Conservation (phyloP, 208 protist genomes). For the Wallacemonas sp. region DNA sequence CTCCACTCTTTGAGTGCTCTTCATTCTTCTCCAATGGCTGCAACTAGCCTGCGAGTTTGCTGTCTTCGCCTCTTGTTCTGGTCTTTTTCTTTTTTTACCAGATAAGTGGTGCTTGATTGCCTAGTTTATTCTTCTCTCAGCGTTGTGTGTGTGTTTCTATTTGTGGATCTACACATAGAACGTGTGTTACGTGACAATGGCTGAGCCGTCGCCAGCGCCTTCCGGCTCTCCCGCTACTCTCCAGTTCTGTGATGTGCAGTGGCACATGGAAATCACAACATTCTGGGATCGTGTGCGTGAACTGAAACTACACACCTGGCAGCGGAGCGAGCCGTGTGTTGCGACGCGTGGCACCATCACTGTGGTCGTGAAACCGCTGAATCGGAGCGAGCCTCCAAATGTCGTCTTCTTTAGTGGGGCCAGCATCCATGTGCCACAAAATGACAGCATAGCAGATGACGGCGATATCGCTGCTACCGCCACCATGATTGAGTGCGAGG, state of each 20-base stretch:
- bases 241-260: constrained; percentile 28
- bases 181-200: background rate
- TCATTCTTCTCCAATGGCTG: too few species aligned
- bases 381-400: constrained; percentile 26
- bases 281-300: constrained; percentile 65
- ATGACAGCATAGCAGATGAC: background rate
- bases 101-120: too few species aligned
- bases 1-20: too few species aligned
- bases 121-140: too few species aligned
- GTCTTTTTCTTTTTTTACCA: background rate
- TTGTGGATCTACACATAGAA: too few species aligned
- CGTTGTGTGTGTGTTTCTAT: too few species aligned
- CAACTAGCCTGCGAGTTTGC: too few species aligned
- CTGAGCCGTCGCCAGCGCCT: background rate
- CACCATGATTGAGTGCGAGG: background rate
- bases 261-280: constrained; percentile 44
- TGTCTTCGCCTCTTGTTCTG: too few species aligned
- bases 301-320: constrained; percentile 58
- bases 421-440: constrained; percentile 18
- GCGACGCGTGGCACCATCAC: constrained; percentile 31
- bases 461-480: constrained; percentile 4
- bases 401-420: constrained; percentile 32
- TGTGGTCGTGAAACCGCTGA: constrained; percentile 21
- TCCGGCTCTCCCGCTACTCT: background rate
- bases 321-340: constrained; percentile 44